Evolutionary conservation across 306 rosid genomes (phyloP), one percentile per base, ranked within the genome.

Genomic region (Prunus kanzakura): DNA sequence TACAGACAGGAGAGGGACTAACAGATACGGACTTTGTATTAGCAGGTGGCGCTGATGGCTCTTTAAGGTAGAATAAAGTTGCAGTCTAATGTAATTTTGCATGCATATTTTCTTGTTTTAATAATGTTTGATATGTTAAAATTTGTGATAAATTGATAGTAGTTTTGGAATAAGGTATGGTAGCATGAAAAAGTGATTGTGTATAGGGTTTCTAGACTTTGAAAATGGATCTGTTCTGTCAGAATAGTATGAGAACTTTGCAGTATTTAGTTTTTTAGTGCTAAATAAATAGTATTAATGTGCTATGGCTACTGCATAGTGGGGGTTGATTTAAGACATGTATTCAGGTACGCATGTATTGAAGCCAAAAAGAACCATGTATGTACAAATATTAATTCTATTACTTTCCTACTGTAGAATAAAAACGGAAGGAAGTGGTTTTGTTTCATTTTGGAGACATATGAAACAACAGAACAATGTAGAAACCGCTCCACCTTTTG

Each of bases 1-100:
- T 92, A 67, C 93, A 90, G 74, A 86, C 89, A 10, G 47, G 0
- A 10, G 87, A 84, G 83, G 98, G 98, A 80, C 84, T 71, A 83
- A 77, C 35, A 70, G 81, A 81, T 78, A 65, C 85, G 5, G 87
- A 90, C 75, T 76, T 92, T 85, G 68, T 90, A 50, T 67, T 94
- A 76, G 75, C 85, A 22, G 97, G 96, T 62, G 82, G 88, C 77
- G 69, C 50, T 29, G 66, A 79, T 84, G 93, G 97, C 78, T 70
- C 83, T 15, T 72, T 91, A 73, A 88, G 97, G 97, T 94, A 89
- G 73, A 65, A 38, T 54, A 55, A 60, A 55, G 35, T 65, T 54
- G 20, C 29, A 57, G 5, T 18, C 38, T 23, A 32, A 38, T 75
- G 18, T 18, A 72, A 57, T 64, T 67, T 35, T 85, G 13, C 66